Base-by-base conservation (phyloP, 2,329 filamentous ascomycete species). In the Madurella mycetomatis region DNA sequence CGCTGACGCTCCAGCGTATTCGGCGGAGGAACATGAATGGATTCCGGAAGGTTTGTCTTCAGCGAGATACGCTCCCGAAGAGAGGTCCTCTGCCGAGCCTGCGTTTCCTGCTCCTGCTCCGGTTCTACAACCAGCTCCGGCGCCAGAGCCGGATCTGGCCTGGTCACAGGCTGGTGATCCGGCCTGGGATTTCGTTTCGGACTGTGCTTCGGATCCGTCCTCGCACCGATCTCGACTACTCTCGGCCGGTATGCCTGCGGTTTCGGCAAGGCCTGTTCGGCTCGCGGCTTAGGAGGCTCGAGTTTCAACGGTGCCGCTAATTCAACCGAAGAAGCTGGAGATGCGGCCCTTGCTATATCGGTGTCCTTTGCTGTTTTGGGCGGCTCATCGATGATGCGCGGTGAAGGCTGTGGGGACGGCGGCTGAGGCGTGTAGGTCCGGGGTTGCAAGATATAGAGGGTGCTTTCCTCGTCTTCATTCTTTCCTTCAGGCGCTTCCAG, bases 351-450 rank as follows among this genome's bases (percentile, higher is more conserved):
- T 8, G 51, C n/a, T 11, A 40, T 41, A 3, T 25, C 17, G 4
- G 37, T 8, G 31, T 51, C 56, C 5, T 2, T n/a, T 9, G 40
- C 32, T 9, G 47, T 4, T 47, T 52, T 49, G 41, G 57, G 41
- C 40, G 37, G 45, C 51, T 56, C 51, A 12, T 70, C 67, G 32
- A 66, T 65, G 2, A 75, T 60, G 47, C 71, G 70, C 2, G 79
- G 78, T 5, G 79, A 79, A 1, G 77, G 75, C 18, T 75, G 62
- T 2, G 78, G 77, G 11, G 74, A 70, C 0, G 76, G 72, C 4
- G 73, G 75, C 48, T 75, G 71, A 0, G 81, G 81, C 0, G 79
- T 82, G 60, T 84, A 84, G 0, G 79, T 82, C 34, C 75, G 72
- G 12, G 81, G 81, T 58, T 84, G 80, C 4, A 84, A 69, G 18